A percentile compares a stretch with the other conserved stretches of the same genome.
These are phyloP conservation scores for Kluyveromyces wickerhamii DNA, from an alignment of 805 yeast genomes.

Conservation along the genomic window DNA sequence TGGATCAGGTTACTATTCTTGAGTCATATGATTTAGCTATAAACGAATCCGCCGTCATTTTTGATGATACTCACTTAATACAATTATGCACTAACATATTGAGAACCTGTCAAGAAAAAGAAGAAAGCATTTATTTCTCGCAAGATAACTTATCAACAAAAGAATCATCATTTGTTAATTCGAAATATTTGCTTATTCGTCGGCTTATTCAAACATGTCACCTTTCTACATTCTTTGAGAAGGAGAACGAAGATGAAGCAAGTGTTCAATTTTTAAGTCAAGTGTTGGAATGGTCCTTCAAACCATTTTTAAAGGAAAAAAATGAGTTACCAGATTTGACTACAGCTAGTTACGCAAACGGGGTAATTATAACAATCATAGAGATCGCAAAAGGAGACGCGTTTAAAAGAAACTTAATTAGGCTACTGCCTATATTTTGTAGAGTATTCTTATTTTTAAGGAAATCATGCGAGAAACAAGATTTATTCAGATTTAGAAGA, in stretches of 20 bases:
- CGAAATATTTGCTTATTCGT: slow-evolving; percentile 55
- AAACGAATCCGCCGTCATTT: slow-evolving; percentile 29
- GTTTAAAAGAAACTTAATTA: slow-evolving; percentile 41
- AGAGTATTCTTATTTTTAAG: slow-evolving; percentile 44
- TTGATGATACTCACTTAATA: slow-evolving; percentile 14
- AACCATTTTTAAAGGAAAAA: slow-evolving; percentile 42
- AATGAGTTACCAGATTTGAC: slow-evolving; percentile 44
- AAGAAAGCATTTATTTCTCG: slow-evolving; percentile 8
- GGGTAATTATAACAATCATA: slow-evolving; percentile 46
- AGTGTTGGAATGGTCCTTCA: slow-evolving; percentile 49
- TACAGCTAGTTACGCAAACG: slow-evolving; percentile 49
- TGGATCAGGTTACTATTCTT: slow-evolving; percentile 57
- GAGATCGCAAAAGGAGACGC: slow-evolving; percentile 32
- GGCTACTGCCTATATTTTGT: slow-evolving; percentile 48
- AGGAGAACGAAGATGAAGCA: slow-evolving; percentile 17
- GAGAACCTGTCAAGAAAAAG: slow-evolving; percentile 19
- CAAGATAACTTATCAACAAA: slow-evolving; percentile 12
- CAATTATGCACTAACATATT: slow-evolving; percentile 14
- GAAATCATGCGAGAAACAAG: slow-evolving; percentile 35
- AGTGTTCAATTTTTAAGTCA: slow-evolving; percentile 34
- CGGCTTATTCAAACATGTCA: slow-evolving; percentile 38
- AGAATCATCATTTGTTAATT: slow-evolving; percentile 46
- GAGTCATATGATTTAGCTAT: slow-evolving; percentile 53
- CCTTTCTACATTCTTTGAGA: slow-evolving; percentile 12
- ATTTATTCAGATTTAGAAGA: slow-evolving; percentile 48